Base-by-base conservation (phyloP, 1,284 basidiomycete genomes). In the Sphagnurus paluster region DNA sequence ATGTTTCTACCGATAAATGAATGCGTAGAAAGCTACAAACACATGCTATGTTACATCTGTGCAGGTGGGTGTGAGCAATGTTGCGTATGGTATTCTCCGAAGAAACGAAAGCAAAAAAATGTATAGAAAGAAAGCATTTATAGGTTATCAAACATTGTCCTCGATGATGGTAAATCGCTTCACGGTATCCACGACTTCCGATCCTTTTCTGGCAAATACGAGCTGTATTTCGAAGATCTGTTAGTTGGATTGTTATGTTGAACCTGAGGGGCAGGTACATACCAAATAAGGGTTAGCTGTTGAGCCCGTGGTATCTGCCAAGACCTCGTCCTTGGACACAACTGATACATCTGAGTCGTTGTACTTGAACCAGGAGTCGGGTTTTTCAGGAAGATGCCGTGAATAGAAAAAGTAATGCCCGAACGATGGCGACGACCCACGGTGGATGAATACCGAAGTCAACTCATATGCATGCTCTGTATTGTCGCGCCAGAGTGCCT, bases 361-460 rank as follows among this genome's bases (percentile, higher is more conserved):
- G 70, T 94, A 97, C 68, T 96, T 97, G 77, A 94, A 93, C 91
- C 93, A 97, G 39, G 82, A 77, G 49, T 94, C 84, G 5, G 84
- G 82, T 13, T 81, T 68, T 23, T 80, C 75, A 0, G 90, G 90
- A 17, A 93, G 71, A 61, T 92, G 77, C 34, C 92, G 79, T 48
- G 90, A 89, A 61, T 92, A 92, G 67, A 94, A 90, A 70, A 90
- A 93, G 64, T 93, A 91, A 66, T 94, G 88, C 21, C 92, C 92
- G 70, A 84, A 92, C 4, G 82, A 85, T 1, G 88, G 84, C 16
- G 87, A 86, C 13, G 81, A 79, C 33, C 93, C 94, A 30, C 96
- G 87, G 67, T 99, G 96, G 58, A 98, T 91, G 69, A 98, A 99
- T 10, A 98, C 95, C 10, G 92, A 91, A 0, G 92, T 93, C 32